phyloP scores from a whole-genome alignment of 2,329 filamentous ascomycete species.

The Fusarium sp. region DNA sequence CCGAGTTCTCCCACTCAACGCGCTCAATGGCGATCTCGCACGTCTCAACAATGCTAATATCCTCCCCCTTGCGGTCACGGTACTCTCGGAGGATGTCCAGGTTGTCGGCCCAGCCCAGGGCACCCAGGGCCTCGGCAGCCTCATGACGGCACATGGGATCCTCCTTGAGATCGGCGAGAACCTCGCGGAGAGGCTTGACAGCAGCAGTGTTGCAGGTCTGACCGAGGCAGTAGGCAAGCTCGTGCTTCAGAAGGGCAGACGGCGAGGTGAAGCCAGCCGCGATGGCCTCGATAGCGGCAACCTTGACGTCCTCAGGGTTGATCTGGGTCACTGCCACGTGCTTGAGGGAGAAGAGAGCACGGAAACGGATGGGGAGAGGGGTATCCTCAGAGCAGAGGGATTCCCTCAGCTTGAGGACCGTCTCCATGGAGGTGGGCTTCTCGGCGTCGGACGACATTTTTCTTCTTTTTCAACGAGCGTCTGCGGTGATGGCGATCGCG shows the following conservation, averaged over 20 bases:
- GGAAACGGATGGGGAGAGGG: constrained; percentile 89
- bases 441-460: constrained; percentile 47
- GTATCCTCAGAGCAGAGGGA: constrained; percentile 84
- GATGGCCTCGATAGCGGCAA: constrained; percentile 79
- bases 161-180: constrained; percentile 82
- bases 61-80: constrained; percentile 80
- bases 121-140: constrained; percentile 93
- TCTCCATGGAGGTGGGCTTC: constrained; percentile 46
- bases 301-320: constrained; percentile 68
- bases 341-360: constrained; percentile 97
- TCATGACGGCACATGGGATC: constrained; percentile 97
- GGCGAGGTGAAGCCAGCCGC: constrained; percentile 86
- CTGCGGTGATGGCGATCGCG: constrained; percentile 23
- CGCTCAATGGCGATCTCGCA: constrained; percentile 96
- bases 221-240: constrained; percentile 95
- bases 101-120: constrained; percentile 80
- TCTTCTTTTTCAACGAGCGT: constrained; percentile 15
- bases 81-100: constrained; percentile 79
- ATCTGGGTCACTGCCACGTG: constrained; percentile 80
- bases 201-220: constrained; percentile 86
- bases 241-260: constrained; percentile 93
- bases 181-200: constrained; percentile 76
- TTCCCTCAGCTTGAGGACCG: constrained; percentile 74
- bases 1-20: constrained; percentile 91
- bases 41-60: constrained; percentile 88